These are phyloP conservation scores for Acer yangbiense DNA, from an alignment of 345 rosid species.

Conservation along the genomic window DNA sequence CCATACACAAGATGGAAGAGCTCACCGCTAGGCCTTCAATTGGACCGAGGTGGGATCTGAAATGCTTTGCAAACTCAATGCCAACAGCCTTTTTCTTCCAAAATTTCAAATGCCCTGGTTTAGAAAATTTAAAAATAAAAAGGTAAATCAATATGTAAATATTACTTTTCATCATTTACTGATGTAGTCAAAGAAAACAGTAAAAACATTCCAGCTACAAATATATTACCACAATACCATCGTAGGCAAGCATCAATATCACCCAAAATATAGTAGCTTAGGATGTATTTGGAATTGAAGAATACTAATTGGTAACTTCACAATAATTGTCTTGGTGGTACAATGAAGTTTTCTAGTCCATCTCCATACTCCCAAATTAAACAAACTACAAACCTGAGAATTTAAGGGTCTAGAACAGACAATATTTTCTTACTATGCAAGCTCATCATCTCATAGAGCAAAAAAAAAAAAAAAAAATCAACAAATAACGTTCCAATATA, in stretches of 20 bases:
- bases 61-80: conserved; percentile 97
- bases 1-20: conserved; percentile 8
- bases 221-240: neutral
- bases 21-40: conserved; percentile 94
- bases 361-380: neutral
- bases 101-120: conserved; percentile 88
- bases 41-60: conserved; percentile 92
- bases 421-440: neutral
- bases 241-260: neutral
- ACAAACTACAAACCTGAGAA: neutral
- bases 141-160: neutral
- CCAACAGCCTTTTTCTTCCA: conserved; percentile 93
- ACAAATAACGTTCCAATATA: neutral
- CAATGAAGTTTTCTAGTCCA: neutral
- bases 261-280: neutral
- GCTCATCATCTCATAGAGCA: neutral
- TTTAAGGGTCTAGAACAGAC: neutral
- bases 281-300: neutral
- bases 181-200: neutral
- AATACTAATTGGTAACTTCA: neutral
- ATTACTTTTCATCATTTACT: conserved; percentile 6
- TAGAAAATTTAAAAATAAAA: neutral
- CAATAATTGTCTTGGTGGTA: neutral
- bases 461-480: neutral
- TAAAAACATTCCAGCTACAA: neutral